Conservation (phyloP, 169 alveolate genomes). For the Plasmodium falciparum region DNA sequence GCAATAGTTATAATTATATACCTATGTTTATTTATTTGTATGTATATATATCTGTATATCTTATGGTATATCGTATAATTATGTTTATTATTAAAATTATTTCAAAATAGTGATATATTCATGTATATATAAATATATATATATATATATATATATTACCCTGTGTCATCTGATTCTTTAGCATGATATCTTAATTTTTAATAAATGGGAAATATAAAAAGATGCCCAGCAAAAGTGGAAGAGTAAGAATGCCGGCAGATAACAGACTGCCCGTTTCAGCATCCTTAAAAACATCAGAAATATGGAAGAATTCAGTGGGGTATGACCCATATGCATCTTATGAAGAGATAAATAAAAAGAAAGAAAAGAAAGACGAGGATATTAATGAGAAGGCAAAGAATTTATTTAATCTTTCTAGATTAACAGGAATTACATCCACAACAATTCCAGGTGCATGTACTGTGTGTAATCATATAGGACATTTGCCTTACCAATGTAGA, state of each 20-base stretch:
- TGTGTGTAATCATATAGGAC: conserved; percentile 63
- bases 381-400: conserved; percentile 66
- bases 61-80: not conserved
- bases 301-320: conserved; percentile 77
- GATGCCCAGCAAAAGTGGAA: conserved; percentile 76
- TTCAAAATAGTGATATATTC: not conserved
- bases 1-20: not conserved
- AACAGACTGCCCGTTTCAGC: conserved; percentile 76
- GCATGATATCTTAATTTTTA: too few relatives aligned
- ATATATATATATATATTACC: not conserved
- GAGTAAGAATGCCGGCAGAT: conserved; percentile 77
- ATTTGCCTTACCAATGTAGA: conserved; percentile 75
- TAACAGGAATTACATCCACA: conserved; percentile 47
- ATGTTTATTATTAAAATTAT: too few relatives aligned
- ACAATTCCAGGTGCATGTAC: conserved; percentile 77
- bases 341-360: conserved; percentile 63
- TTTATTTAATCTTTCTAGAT: conserved; percentile 33
- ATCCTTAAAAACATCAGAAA: conserved; percentile 74
- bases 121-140: not conserved
- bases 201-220: conserved; percentile 14
- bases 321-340: conserved; percentile 77
- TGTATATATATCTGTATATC: not conserved
- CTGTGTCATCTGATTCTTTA: too few relatives aligned
- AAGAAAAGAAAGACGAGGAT: conserved; percentile 32
- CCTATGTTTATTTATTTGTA: not conserved